A percentile compares a stretch with the other conserved stretches of the same genome.
phyloP scores from a whole-genome alignment of 139 green algal species.

The Diplosphaera chodatii region DNA sequence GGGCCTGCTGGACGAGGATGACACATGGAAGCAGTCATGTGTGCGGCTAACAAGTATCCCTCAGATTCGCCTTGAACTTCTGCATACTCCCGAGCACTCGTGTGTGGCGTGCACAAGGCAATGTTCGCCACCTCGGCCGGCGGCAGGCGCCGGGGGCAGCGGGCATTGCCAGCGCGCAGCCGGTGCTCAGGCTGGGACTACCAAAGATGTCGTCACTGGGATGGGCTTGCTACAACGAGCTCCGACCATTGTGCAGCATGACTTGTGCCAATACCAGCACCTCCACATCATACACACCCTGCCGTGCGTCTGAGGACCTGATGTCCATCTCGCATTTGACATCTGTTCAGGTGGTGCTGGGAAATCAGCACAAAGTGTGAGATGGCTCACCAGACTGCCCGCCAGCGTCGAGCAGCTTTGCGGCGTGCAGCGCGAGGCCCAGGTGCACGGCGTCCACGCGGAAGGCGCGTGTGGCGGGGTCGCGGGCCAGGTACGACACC shows the following conservation, averaged over 20 bases:
- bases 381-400: not conserved
- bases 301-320: no score
- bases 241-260: not conserved
- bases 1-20: no score
- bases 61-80: not conserved
- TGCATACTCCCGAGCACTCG: not conserved
- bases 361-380: not conserved
- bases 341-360: no score
- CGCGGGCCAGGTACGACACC: conserved; percentile 36
- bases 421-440: conserved; percentile 47
- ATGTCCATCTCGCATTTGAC: no score
- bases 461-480: conserved; percentile 44
- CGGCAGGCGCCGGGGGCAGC: not conserved
- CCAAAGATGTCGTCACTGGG: not conserved
- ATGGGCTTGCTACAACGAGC: not conserved
- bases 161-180: no score
- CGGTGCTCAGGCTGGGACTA: not conserved
- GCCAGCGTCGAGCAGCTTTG: conserved; percentile 1
- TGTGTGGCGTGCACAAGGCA: no score
- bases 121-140: no score
- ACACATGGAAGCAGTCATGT: not conserved
- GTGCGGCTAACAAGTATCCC: not conserved
- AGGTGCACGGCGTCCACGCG: conserved; percentile 68
- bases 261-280: no score
- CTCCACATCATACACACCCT: no score